Evolutionary conservation across 192 early-diverging fungal genomes (phyloP).

Genomic region (Linnemannia zychae): DNA sequence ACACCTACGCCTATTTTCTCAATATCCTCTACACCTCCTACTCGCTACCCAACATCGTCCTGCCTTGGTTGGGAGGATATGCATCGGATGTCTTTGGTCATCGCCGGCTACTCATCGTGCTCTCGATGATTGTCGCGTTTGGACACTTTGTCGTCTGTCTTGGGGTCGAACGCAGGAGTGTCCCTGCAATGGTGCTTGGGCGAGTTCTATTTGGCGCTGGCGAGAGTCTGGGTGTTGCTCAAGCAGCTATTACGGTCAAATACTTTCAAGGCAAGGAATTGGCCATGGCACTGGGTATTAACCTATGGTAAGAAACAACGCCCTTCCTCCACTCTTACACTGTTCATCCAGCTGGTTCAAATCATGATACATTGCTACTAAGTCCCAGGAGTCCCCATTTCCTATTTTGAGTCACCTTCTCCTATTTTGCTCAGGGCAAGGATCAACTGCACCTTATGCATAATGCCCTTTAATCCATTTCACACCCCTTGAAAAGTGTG

Average conservation of each 20-base stretch:
- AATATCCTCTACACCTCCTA: constrained; percentile 74
- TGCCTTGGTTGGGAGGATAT: constrained; percentile 71
- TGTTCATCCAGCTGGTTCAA: neutral
- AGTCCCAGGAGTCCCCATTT: neutral
- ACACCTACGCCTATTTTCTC: constrained; percentile 65
- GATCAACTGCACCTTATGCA: too few relatives aligned
- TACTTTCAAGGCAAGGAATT: constrained; percentile 71
- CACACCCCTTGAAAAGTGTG: neutral
- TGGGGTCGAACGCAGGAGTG: constrained; percentile 58
- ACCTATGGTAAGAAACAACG: constrained; percentile 55
- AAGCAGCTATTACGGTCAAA: constrained; percentile 58
- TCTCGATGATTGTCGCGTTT: constrained; percentile 58
- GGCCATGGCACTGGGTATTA: constrained; percentile 68
- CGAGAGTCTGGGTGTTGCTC: constrained; percentile 69
- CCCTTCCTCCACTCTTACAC: neutral
- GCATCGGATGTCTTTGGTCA: constrained; percentile 66
- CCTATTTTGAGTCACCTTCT: neutral
- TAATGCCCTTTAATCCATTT: too few relatives aligned
- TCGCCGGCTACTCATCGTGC: constrained; percentile 57
- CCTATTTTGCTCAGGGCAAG: too few relatives aligned
- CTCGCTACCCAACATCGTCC: constrained; percentile 75
- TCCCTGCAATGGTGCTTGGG: constrained; percentile 67
- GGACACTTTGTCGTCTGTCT: constrained; percentile 71
- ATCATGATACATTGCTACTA: neutral
- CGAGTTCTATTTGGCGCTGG: constrained; percentile 74